These are phyloP conservation scores for Phialophora tarda DNA, from an alignment of 2,329 filamentous ascomycete genomes.

Conservation along the genomic window DNA sequence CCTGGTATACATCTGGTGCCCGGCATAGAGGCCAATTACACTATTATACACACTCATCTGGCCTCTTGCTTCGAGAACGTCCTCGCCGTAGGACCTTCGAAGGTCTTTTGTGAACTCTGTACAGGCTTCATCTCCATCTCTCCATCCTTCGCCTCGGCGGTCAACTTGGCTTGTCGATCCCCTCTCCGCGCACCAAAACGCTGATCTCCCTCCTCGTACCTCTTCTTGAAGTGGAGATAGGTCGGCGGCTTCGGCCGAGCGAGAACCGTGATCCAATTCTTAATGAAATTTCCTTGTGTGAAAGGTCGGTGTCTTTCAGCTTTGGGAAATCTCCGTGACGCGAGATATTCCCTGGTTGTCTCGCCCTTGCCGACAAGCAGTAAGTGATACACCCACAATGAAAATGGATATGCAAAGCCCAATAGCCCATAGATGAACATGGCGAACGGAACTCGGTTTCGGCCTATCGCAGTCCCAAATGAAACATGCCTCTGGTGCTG, in stretches of 20 bases:
- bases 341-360: constrained; percentile 94
- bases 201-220: constrained; percentile 81
- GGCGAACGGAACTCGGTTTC: constrained; percentile 81
- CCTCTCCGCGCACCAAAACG: constrained; percentile 70
- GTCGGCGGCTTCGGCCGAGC: constrained; percentile 83
- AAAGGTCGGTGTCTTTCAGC: constrained; percentile 91
- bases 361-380: constrained; percentile 90
- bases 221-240: constrained; percentile 83
- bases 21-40: constrained; percentile 11
- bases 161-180: constrained; percentile 56
- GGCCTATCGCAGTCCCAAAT: constrained; percentile 70
- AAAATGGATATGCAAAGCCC: constrained; percentile 77
- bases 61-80: constrained; percentile 30
- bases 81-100: constrained; percentile 38
- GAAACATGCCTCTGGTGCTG: constrained; percentile 65
- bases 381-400: constrained; percentile 84
- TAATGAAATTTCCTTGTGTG: constrained; percentile 73
- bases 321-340: constrained; percentile 92
- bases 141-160: constrained; percentile 59
- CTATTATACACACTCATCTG: constrained; percentile 29
- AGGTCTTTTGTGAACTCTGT: constrained; percentile 51
- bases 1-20: constrained; percentile 15
- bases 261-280: constrained; percentile 82
- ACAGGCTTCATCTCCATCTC: constrained; percentile 73
- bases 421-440: constrained; percentile 84